phyloP scores from a whole-genome alignment of 495 filamentous ascomycete genomes.

The Penicillium canescens region DNA sequence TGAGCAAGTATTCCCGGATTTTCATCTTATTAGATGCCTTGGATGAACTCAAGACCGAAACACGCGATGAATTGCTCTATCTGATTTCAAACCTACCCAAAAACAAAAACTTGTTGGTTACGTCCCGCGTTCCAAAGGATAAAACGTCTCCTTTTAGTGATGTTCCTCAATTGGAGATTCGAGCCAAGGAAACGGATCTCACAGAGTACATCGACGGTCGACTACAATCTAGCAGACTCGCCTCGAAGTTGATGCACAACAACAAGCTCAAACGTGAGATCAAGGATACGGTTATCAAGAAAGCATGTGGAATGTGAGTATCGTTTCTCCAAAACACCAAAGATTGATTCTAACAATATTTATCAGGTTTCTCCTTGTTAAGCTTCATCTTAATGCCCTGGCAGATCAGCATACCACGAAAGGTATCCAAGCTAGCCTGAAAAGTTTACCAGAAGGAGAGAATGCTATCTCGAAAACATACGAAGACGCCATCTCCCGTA shows the following conservation, averaged over 20 bases:
- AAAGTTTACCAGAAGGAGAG: neutral
- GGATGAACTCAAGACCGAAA: slow-evolving; percentile 1
- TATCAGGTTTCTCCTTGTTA: slow-evolving; percentile 1
- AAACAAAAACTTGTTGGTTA: neutral
- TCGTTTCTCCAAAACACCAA: too few species aligned
- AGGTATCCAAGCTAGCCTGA: neutral
- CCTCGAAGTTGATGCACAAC: neutral
- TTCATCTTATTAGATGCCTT: slow-evolving; percentile 1
- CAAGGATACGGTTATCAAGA: slow-evolving; percentile 21
- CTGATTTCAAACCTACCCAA: neutral
- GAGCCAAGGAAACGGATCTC: slow-evolving; percentile 2
- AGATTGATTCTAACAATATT: neutral
- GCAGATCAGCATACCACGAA: neutral
- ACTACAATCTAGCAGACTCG: neutral
- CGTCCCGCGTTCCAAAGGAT: slow-evolving; percentile 1
- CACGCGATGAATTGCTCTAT: neutral
- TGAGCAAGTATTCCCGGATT: neutral
- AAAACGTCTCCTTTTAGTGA: neutral
- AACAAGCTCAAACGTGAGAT: slow-evolving; percentile 15
- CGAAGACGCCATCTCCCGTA: slow-evolving; percentile 3
- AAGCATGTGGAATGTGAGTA: slow-evolving; percentile 39
- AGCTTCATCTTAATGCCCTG: neutral
- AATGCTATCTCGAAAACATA: slow-evolving; percentile 2
- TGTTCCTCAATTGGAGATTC: slow-evolving; percentile 2
- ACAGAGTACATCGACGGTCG: slow-evolving; percentile 2